Evolutionary conservation across 148 eudicot genomes (phyloP).

Genomic region (Vaccinium macrocarpon): DNA sequence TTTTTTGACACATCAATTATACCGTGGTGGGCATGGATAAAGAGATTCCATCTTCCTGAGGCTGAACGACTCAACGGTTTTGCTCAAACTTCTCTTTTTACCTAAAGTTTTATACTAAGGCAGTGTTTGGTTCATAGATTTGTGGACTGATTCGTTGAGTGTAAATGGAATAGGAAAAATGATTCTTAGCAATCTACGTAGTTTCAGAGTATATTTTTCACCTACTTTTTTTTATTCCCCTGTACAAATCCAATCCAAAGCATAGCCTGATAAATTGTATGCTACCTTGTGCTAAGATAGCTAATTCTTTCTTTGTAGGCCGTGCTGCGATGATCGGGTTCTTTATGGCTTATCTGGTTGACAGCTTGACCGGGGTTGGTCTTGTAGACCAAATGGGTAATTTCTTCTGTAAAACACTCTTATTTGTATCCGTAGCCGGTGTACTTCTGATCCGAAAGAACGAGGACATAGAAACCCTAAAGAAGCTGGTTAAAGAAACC

Average conservation of each 20-base stretch:
- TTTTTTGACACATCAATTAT: conserved; percentile 88
- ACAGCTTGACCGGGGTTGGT: conserved; percentile 94
- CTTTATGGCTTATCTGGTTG: conserved; percentile 98
- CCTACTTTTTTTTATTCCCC: not conserved
- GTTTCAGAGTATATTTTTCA: not conserved
- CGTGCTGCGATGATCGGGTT: conserved; percentile 99
- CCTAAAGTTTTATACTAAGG: not conserved
- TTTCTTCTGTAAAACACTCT: conserved; percentile 93
- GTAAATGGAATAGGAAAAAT: not conserved
- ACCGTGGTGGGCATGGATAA: conserved; percentile 99
- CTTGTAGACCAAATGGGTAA: conserved; percentile 96
- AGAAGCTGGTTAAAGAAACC: conserved; percentile 81
- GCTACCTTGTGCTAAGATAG: not conserved
- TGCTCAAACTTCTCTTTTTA: conserved; percentile 16
- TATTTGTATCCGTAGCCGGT: conserved; percentile 81
- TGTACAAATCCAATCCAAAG: not conserved
- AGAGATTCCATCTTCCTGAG: conserved; percentile 98
- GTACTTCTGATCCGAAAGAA: conserved; percentile 83
- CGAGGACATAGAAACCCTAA: conserved; percentile 77
- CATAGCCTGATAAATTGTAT: not conserved
- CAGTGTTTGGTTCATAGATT: not conserved
- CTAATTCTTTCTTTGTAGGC: conserved; percentile 36
- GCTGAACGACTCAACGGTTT: conserved; percentile 93
- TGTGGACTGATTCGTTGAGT: not conserved
- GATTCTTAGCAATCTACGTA: not conserved